Evolutionary conservation across 2,329 filamentous ascomycete genomes (phyloP), one percentile per base, ranked within the genome.

Genomic region (Aspergillus ruber): DNA sequence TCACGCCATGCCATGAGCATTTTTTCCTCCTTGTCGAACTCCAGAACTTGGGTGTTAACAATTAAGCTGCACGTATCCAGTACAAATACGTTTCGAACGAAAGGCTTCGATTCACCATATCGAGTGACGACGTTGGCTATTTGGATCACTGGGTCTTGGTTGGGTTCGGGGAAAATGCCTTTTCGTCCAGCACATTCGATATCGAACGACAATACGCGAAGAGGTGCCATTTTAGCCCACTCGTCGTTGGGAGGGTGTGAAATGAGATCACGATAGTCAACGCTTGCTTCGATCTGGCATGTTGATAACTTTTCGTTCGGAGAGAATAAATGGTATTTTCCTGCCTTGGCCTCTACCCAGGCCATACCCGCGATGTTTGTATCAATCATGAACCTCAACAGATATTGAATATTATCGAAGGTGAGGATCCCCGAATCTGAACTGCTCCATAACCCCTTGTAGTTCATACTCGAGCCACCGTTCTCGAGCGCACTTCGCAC

Each of bases 101-200:
- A 98, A 0, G 93, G 90, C 64, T 97, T 96, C 54, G 86, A 85
- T 58, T 98, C 93, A 77, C 93, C 93, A 55, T 95, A 96, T 61
- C 84, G 79, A 27, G 90, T 97, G 15, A 98, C 91, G 5, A 97
- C 82, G 60, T 96, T 97, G 49, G 93, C 93, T 54, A 98, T 98
- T 67, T 98, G 93, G 56, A 98, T 98, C 55, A 98, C 90, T 0
- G 91, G 90, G 60, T 98, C 93, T 17, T 88, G 74, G 51, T 91
- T 83, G 8, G 94, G 84, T 67, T 98, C 93, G 0, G 94, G 93
- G 62, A 98, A 98, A 62, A 98, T 86, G 55, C 93, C 93, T 71
- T 98, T 97, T 58, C 94, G 86, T 44, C 93, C 93, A 58, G 93
- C 93, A 68, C 93, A 98, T 69, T 98, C 93, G 58, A 98, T 98